phyloP scores from a whole-genome alignment of 768 basidiomycete species.

The Psilocybe cubensis region DNA sequence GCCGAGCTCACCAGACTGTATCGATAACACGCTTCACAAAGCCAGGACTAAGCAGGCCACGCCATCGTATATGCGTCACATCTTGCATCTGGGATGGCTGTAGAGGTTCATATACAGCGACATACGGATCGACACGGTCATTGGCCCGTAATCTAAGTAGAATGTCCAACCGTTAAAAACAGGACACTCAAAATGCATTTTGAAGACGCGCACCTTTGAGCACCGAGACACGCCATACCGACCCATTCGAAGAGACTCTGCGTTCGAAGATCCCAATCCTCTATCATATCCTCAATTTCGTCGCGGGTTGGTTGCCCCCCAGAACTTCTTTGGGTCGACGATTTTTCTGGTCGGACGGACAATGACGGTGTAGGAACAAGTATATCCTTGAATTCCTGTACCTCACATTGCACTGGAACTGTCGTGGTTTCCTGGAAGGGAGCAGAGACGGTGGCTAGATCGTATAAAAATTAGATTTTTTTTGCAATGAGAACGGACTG shows the following conservation, averaged over 20 bases:
- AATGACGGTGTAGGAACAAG: slow-evolving; percentile 43
- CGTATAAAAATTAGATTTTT: not conserved
- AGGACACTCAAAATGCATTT: not conserved
- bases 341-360: slow-evolving; percentile 26
- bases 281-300: slow-evolving; percentile 34
- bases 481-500: not conserved
- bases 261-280: slow-evolving; percentile 54
- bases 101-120: slow-evolving; percentile 67
- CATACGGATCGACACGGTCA: slow-evolving; percentile 70
- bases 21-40: slow-evolving; percentile 61
- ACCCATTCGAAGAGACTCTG: slow-evolving; percentile 69
- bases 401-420: slow-evolving; percentile 27
- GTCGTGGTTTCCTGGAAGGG: slow-evolving; percentile 17
- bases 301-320: slow-evolving; percentile 4
- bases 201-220: slow-evolving; percentile 55
- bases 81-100: slow-evolving; percentile 44
- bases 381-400: slow-evolving; percentile 34
- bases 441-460: slow-evolving; percentile 20
- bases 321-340: slow-evolving; percentile 11
- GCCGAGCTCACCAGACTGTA: slow-evolving; percentile 37
- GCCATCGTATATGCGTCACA: slow-evolving; percentile 62
- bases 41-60: slow-evolving; percentile 52
- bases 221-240: slow-evolving; percentile 67
- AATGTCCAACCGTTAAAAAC: not conserved
- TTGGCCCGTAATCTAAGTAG: slow-evolving; percentile 54